A percentile compares a stretch with the other conserved stretches of the same genome.
Conservation (phyloP, 805 yeast species). For the Metschnikowia anglica region DNA sequence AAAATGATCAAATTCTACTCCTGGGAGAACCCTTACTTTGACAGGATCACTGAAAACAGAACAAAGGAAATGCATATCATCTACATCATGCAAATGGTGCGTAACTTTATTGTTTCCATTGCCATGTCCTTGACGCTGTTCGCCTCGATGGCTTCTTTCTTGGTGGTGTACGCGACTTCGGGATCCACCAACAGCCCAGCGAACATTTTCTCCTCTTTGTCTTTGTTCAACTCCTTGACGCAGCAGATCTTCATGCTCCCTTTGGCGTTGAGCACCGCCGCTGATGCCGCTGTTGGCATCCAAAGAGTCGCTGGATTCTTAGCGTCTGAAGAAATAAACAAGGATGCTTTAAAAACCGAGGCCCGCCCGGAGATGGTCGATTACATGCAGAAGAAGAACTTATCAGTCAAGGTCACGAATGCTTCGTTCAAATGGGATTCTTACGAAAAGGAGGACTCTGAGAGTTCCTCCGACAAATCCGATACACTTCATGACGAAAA, state of each 20-base stretch:
- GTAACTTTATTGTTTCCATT: conserved; percentile 57
- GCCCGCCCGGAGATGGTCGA: conserved; percentile 25
- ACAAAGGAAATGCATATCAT: conserved; percentile 59
- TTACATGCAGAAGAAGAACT: conserved; percentile 26
- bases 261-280: conserved; percentile 62
- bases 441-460: conserved; percentile 22
- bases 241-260: conserved; percentile 69
- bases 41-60: conserved; percentile 56
- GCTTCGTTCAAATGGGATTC: conserved; percentile 70
- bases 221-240: conserved; percentile 62
- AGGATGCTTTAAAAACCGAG: conserved; percentile 29
- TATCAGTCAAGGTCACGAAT: conserved; percentile 49
- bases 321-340: conserved; percentile 44
- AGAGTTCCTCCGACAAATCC: conserved; percentile 3
- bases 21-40: conserved; percentile 82
- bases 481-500: conserved; percentile 28
- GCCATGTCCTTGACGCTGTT: conserved; percentile 67
- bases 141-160: conserved; percentile 61
- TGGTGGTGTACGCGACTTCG: conserved; percentile 35
- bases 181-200: conserved; percentile 49
- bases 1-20: conserved; percentile 84
- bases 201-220: conserved; percentile 64
- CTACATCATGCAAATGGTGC: conserved; percentile 59
- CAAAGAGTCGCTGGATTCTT: conserved; percentile 56
- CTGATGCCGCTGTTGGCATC: conserved; percentile 66